Conservation (phyloP, 768 basidiomycete genomes). For the Boletus rufocinnamomeus region DNA sequence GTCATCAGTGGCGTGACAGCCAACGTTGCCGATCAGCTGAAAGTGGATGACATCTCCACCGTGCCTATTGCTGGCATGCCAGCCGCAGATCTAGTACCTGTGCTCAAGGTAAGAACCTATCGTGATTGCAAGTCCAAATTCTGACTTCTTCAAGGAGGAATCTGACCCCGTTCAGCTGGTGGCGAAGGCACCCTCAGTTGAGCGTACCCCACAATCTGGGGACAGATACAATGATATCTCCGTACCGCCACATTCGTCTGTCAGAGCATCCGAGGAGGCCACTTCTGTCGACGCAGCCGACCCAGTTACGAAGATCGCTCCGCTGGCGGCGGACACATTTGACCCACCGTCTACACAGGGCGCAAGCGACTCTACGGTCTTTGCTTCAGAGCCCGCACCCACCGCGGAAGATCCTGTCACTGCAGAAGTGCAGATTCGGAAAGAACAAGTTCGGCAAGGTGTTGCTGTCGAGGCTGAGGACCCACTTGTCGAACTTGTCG, state of each 20-base stretch:
- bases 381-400: not conserved
- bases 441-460: not conserved
- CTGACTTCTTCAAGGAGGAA: slow-evolving; percentile 13
- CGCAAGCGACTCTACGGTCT: not conserved
- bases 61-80: slow-evolving; percentile 1
- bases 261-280: slow-evolving; percentile 10
- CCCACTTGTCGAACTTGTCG: not conserved
- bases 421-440: not conserved
- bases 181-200: slow-evolving; percentile 17
- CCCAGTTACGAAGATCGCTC: not conserved
- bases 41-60: slow-evolving; percentile 6
- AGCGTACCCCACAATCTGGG: slow-evolving; percentile 19
- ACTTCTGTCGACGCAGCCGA: slow-evolving; percentile 1
- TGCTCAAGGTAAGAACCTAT: slow-evolving; percentile 17
- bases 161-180: not conserved
- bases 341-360: not conserved
- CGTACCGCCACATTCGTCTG: not conserved
- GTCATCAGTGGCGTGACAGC: slow-evolving; percentile 26
- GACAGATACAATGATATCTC: not conserved
- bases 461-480: not conserved
- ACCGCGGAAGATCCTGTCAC: not conserved
- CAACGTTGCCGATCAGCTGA: slow-evolving; percentile 16
- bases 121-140: not conserved
- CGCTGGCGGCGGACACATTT: slow-evolving; percentile 7
- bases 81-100: not conserved